These are phyloP conservation scores for Musa itinerans DNA, from an alignment of 176 grass and related monocot genomes.

Conservation along the genomic window DNA sequence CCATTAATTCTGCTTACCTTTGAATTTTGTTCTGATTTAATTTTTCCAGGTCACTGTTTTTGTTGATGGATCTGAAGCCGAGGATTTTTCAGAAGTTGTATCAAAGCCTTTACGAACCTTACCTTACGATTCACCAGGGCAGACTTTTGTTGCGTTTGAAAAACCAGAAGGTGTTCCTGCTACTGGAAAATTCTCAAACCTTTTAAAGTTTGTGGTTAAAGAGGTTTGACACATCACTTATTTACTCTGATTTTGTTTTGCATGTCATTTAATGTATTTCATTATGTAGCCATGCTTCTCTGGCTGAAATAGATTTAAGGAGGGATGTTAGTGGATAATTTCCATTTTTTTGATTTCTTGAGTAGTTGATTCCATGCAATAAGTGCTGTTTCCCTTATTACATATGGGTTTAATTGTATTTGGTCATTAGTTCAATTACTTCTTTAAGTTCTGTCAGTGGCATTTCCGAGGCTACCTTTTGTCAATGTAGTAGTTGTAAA, in stretches of 20 bases:
- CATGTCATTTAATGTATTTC: neutral
- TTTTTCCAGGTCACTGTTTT: slow-evolving; percentile 64
- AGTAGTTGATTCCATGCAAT: neutral
- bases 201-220: slow-evolving; percentile 90
- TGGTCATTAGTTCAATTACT: neutral
- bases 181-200: slow-evolving; percentile 80
- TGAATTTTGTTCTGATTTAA: slow-evolving; percentile 16
- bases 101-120: slow-evolving; percentile 66
- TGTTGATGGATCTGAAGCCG: slow-evolving; percentile 94
- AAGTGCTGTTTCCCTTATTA: neutral
- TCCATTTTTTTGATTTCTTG: neutral
- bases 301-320: neutral
- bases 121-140: slow-evolving; percentile 77
- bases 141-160: slow-evolving; percentile 91
- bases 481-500: no score
- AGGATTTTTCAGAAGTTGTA: slow-evolving; percentile 76
- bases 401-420: neutral
- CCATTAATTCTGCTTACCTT: slow-evolving; percentile 7
- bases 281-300: neutral
- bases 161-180: slow-evolving; percentile 78
- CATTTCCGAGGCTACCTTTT: no score
- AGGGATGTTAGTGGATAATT: neutral
- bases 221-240: slow-evolving; percentile 33
- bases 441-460: no score
- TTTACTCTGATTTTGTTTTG: neutral